Conservation (phyloP, 805 yeast species). For the Kodamaea kakaduensis region DNA sequence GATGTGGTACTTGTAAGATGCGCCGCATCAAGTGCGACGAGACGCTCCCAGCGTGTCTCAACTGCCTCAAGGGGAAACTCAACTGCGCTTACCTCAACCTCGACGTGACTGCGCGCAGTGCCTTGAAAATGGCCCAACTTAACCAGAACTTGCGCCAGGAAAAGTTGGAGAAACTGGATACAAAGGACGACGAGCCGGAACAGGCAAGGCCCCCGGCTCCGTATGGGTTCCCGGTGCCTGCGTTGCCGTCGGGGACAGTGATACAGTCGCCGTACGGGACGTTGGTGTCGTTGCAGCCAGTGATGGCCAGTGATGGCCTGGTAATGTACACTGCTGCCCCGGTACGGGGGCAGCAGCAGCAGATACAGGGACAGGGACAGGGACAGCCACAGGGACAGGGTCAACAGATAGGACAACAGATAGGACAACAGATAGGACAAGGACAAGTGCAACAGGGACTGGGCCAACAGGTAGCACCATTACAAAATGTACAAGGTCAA, state of each 20-base stretch:
- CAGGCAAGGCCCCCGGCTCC: conserved; percentile 2
- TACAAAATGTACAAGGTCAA: too few species aligned
- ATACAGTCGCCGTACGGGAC: conserved; percentile 4
- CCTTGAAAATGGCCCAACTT: conserved; percentile 47
- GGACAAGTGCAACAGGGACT: too few species aligned
- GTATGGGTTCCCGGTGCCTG: conserved; percentile 5
- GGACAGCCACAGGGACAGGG: conserved; percentile 5
- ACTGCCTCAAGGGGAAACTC: conserved; percentile 48
- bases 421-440: not conserved
- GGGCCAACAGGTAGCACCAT: too few species aligned
- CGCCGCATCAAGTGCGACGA: conserved; percentile 67
- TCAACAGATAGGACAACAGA: not conserved
- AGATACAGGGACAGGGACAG: conserved; percentile 7
- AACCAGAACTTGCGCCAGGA: conserved; percentile 33
- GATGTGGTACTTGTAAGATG: conserved; percentile 67
- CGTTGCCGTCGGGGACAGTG: conserved; percentile 7
- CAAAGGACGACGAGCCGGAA: conserved; percentile 9
- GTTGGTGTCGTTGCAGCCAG: conserved; percentile 13
- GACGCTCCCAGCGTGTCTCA: conserved; percentile 52
- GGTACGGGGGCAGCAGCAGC: conserved; percentile 5
- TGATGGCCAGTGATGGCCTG: conserved; percentile 13
- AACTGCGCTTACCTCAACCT: conserved; percentile 47
- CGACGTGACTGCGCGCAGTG: conserved; percentile 47
- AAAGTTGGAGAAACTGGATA: conserved; percentile 12
- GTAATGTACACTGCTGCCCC: conserved; percentile 12